Conservation (phyloP, 1,139 yeast genomes). For the Kodamaea derodonti region DNA sequence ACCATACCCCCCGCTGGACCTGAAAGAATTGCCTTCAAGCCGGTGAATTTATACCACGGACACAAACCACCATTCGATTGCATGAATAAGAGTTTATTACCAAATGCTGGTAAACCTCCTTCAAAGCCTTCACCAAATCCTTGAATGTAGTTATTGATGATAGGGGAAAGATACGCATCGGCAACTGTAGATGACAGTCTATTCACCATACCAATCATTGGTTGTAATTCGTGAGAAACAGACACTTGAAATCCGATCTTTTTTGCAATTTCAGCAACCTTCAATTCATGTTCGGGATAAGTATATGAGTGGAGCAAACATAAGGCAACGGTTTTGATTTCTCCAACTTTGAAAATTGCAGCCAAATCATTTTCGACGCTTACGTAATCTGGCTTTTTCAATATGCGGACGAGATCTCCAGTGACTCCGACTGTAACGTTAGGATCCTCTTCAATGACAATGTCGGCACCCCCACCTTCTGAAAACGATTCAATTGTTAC, state of each 20-base stretch:
- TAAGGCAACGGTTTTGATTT: conserved; percentile 33
- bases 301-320: conserved; percentile 40
- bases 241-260: conserved; percentile 37
- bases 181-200: conserved; percentile 44
- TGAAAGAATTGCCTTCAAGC: conserved; percentile 44
- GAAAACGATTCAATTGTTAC: conserved; percentile 31
- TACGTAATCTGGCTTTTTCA: conserved; percentile 30
- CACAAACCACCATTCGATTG: conserved; percentile 49
- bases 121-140: conserved; percentile 41
- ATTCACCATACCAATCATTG: conserved; percentile 44
- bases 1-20: conserved; percentile 54
- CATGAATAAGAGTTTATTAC: conserved; percentile 42
- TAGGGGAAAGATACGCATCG: conserved; percentile 42
- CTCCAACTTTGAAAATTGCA: conserved; percentile 22
- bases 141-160: conserved; percentile 30
- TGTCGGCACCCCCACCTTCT: conserved; percentile 40
- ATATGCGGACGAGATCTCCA: conserved; percentile 34
- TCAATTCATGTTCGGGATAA: conserved; percentile 36
- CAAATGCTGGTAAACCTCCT: conserved; percentile 42
- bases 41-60: conserved; percentile 47
- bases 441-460: conserved; percentile 18
- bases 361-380: conserved; percentile 21
- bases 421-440: conserved; percentile 27
- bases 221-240: conserved; percentile 40
- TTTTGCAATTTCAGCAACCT: conserved; percentile 34